These are phyloP conservation scores for Lepidopterella palustris DNA, from an alignment of 495 filamentous ascomycete species.

Conservation along the genomic window DNA sequence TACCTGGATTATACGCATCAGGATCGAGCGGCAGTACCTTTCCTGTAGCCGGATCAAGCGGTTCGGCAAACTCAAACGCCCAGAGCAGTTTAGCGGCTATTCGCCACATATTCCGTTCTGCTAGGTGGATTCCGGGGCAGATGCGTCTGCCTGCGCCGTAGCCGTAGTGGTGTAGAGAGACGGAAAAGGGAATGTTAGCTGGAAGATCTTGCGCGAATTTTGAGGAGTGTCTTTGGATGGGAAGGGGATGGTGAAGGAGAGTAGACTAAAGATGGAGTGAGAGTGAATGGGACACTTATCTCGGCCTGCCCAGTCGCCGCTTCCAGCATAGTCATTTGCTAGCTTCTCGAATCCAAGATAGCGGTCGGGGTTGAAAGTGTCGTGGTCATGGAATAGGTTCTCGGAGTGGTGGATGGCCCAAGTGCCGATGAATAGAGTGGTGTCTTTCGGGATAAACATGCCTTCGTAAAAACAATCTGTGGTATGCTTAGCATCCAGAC, in stretches of 20 bases:
- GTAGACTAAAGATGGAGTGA: too few relatives aligned
- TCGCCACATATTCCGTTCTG: background rate
- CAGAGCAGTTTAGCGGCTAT: background rate
- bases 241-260: background rate
- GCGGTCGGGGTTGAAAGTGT: background rate
- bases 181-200: too few relatives aligned
- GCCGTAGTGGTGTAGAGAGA: background rate
- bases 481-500: background rate
- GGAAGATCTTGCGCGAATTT: too few relatives aligned
- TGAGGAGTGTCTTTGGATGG: too few relatives aligned
- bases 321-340: slow-evolving; percentile 1
- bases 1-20: background rate
- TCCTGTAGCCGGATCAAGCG: background rate
- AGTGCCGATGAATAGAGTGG: background rate
- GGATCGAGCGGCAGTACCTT: background rate
- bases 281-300: background rate
- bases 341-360: background rate
- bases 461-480: background rate
- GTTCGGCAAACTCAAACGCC: slow-evolving; percentile 1
- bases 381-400: background rate
- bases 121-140: background rate
- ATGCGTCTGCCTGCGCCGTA: background rate
- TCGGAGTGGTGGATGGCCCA: slow-evolving; percentile 1
- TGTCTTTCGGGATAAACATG: background rate
- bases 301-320: background rate